These are phyloP conservation scores for Hypoxylon sp. DNA, from an alignment of 2,329 filamentous ascomycete species.

Conservation along the genomic window DNA sequence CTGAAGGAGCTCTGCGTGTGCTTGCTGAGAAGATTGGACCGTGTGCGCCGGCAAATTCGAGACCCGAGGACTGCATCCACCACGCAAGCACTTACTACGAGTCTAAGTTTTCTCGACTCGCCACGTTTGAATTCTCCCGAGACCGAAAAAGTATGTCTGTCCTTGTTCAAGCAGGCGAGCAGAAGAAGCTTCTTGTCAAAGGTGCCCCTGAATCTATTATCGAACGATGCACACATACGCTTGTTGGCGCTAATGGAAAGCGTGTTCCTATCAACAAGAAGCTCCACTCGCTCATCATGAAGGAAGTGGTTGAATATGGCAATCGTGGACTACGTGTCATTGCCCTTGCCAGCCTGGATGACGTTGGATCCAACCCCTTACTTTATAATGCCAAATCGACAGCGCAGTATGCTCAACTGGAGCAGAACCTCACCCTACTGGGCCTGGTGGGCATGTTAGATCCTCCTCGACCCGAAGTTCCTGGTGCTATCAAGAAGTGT, in stretches of 20 bases:
- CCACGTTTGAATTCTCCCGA: constrained; percentile 96
- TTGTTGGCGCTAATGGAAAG: constrained; percentile 83
- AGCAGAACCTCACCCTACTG: constrained; percentile 94
- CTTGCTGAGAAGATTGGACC: constrained; percentile 96
- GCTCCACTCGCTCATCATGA: constrained; percentile 76
- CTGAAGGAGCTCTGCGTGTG: constrained; percentile 91
- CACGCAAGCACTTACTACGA: constrained; percentile 89
- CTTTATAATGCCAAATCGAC: constrained; percentile 82
- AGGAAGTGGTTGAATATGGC: constrained; percentile 89
- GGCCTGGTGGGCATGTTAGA: constrained; percentile 97
- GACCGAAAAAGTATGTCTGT: constrained; percentile 99
- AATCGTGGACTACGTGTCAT: constrained; percentile 95
- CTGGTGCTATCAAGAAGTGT: constrained; percentile 87
- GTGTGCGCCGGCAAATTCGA: constrained; percentile 68
- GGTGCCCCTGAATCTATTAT: constrained; percentile 95
- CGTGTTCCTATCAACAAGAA: constrained; percentile 78
- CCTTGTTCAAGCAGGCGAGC: constrained; percentile 76
- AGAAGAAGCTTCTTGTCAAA: constrained; percentile 91
- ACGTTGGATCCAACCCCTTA: constrained; percentile 77
- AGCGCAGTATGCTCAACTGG: constrained; percentile 84
- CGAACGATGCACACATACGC: constrained; percentile 86
- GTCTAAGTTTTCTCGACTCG: constrained; percentile 76
- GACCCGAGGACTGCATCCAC: constrained; percentile 77
- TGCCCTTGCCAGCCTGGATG: constrained; percentile 86
- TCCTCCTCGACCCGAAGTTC: constrained; percentile 92